Evolutionary conservation across 2,329 filamentous ascomycete genomes (phyloP), one percentile per base, ranked within the genome.

Genomic region (Diaporthe vaccinii): DNA sequence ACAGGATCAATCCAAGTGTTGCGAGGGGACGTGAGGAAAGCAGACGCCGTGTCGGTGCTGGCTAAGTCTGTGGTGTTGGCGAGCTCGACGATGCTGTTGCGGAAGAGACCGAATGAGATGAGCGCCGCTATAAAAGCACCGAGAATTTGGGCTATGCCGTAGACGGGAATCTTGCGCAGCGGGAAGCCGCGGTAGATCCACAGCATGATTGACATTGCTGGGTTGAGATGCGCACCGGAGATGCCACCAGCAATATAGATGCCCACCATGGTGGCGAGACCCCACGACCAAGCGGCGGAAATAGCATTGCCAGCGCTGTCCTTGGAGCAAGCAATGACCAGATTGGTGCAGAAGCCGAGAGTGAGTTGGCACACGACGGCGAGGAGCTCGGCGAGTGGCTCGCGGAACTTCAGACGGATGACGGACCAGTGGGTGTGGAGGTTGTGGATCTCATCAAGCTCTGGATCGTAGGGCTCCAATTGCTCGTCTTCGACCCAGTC

Each of bases 111-210:
- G 75, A 85, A 87, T 0, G 88, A 85, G 36, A 87, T 82, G 53
- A 88, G 80, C n/a, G 81, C 82, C 1, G 89, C 89, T 41, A 85
- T 80, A 61, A 91, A 86, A 0, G 88, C 88, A 3, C 86, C 89
- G 0, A 91, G 79, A 73, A 90, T 84, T 77, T 91, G 89, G 7
- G 88, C 87, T 2, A 84, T 76, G 12, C 88, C 84, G 79, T 90
- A 91, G 9, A 86, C 82, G 4, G 86, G 82, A 39, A 89, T 85
- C 80, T 89, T 87, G 15, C 84, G 80, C 77, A 87, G 86, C 0
- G 89, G 89, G 41, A 91, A 89, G 3, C 87, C 87, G 58, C 88
- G 86, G 78, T 85, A 89, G 76, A 87, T 84, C 81, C 83, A 87
- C 17, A 87, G 80, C 81, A 87, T 84, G 4, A 84, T 79, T 3